Percentiles rank a stretch among this genome's conserved stretches.
Conservation (phyloP, 148 eudicot species). For the Vaccinium vitisidaea region DNA sequence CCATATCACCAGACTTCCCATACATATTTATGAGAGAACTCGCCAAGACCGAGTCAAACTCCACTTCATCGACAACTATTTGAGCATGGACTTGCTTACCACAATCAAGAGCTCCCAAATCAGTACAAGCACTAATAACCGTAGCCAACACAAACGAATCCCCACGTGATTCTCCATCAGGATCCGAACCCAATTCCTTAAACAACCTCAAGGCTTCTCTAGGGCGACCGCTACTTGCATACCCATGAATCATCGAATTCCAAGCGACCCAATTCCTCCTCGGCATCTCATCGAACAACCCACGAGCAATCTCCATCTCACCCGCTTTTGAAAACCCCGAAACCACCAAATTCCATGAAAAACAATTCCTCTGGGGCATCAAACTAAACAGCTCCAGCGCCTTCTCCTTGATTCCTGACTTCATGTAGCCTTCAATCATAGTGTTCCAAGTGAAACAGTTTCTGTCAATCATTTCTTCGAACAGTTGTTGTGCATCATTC, state of each 20-base stretch:
- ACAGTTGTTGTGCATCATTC: too few relatives aligned
- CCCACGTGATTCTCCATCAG: constrained; percentile 29
- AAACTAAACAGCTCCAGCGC: constrained; percentile 30
- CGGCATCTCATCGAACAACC: constrained; percentile 74
- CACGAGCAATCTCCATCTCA: constrained; percentile 47
- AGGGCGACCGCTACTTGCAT: constrained; percentile 51
- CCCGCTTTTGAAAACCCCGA: constrained; percentile 58
- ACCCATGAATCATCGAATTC: constrained; percentile 85
- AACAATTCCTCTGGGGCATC: constrained; percentile 68
- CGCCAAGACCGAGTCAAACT: constrained; percentile 69
- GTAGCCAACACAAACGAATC: constrained; percentile 74
- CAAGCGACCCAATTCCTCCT: constrained; percentile 64
- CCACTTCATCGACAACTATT: constrained; percentile 44
- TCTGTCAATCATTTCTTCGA: constrained; percentile 13
- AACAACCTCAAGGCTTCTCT: constrained; percentile 65
- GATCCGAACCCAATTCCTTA: constrained; percentile 43
- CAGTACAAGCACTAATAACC: constrained; percentile 66
- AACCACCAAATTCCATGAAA: constrained; percentile 79
- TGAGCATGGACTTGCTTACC: constrained; percentile 85
- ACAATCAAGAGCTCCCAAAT: constrained; percentile 49
- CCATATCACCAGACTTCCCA: constrained; percentile 75
- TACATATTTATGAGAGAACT: constrained; percentile 82
- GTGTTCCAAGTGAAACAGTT: constrained; percentile 59
- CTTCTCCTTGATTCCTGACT: constrained; percentile 2
- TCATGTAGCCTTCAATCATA: constrained; percentile 10